Evolutionary conservation across 2,329 filamentous ascomycete genomes (phyloP).

Genomic region (Colletotrichum cordylinicola): DNA sequence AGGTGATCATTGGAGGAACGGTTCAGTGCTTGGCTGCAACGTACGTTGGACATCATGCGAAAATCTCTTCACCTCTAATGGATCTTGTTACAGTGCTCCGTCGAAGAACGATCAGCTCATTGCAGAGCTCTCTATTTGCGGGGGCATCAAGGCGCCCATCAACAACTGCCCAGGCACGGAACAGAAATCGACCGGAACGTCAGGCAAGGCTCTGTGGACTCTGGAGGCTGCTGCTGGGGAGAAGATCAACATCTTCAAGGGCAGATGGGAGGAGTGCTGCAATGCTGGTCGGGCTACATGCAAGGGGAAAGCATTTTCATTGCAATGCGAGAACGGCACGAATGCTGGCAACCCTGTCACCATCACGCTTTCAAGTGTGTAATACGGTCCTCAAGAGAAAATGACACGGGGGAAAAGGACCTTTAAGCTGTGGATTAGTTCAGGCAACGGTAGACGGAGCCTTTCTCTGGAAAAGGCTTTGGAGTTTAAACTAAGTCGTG

Average conservation of each 20-base stretch:
- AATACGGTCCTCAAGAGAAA: not conserved
- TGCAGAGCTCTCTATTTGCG: not conserved
- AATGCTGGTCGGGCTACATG: not conserved
- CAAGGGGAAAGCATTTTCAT: not conserved
- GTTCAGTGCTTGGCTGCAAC: not conserved
- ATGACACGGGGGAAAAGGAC: not conserved
- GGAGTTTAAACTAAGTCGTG: fast-evolving
- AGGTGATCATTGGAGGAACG: not conserved
- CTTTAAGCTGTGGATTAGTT: fast-evolving
- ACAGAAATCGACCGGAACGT: not conserved
- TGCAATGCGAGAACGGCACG: not conserved
- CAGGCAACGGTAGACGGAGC: not conserved
- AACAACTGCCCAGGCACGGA: not conserved
- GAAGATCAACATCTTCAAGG: not conserved
- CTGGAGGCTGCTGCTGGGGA: not conserved
- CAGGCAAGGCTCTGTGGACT: not conserved
- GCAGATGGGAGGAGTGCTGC: not conserved
- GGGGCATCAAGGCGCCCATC: not conserved
- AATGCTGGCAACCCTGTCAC: not conserved
- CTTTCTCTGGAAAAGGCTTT: fast-evolving
- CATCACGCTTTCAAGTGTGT: not conserved
- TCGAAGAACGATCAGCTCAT: not conserved
- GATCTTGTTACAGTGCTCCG: not conserved
- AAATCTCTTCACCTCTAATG: not conserved
- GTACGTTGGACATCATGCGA: not conserved